phyloP scores from a whole-genome alignment of 768 basidiomycete genomes.

The Crepidotus variabilis region DNA sequence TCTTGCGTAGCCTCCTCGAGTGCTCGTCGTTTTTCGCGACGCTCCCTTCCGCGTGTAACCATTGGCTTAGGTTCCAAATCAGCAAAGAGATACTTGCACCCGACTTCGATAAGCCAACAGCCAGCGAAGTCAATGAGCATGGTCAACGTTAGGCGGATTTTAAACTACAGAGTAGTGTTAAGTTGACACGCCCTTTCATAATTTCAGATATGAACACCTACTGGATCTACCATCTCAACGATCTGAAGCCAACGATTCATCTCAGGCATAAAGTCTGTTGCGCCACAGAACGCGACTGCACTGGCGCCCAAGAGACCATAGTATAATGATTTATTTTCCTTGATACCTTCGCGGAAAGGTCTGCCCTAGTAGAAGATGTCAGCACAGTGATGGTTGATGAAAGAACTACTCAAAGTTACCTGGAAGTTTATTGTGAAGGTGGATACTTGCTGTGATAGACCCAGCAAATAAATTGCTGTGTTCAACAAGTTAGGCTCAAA shows the following conservation, averaged over 20 bases:
- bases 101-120: conserved; percentile 79
- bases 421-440: conserved; percentile 99
- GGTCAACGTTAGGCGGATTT: conserved; percentile 63
- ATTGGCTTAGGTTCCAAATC: conserved; percentile 82
- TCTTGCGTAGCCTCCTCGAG: conserved; percentile 18
- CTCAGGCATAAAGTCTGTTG: conserved; percentile 94
- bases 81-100: conserved; percentile 85
- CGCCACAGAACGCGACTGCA: conserved; percentile 88
- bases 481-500: conserved; percentile 94
- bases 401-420: conserved; percentile 27
- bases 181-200: too few species aligned
- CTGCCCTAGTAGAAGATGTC: conserved; percentile 55
- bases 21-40: conserved; percentile 59
- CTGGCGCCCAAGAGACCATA: conserved; percentile 90
- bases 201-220: conserved; percentile 51
- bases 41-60: conserved; percentile 80
- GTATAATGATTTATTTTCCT: conserved; percentile 91
- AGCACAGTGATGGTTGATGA: background rate
- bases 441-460: conserved; percentile 96
- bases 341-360: conserved; percentile 96
- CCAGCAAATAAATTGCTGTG: conserved; percentile 93
- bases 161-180: conserved; percentile 72
- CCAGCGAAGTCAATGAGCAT: conserved; percentile 91
- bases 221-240: conserved; percentile 78
- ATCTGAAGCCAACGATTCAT: conserved; percentile 96